These are phyloP conservation scores for Knufia fluminis DNA, from an alignment of 2,329 filamentous ascomycete genomes.

Conservation along the genomic window DNA sequence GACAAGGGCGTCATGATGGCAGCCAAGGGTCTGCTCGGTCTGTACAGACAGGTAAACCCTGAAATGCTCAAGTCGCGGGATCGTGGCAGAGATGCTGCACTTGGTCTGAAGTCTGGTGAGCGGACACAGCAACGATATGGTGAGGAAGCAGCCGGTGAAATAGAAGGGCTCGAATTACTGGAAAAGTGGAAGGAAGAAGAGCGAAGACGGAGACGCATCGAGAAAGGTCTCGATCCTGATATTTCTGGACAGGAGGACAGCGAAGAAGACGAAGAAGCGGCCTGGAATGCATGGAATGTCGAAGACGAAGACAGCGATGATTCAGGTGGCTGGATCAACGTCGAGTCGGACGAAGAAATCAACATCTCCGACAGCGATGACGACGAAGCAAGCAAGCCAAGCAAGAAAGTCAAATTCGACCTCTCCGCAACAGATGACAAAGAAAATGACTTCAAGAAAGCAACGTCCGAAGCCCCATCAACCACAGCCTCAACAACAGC, in stretches of 20 bases:
- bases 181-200: slow-evolving; percentile 93
- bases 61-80: slow-evolving; percentile 84
- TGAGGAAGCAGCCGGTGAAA: slow-evolving; percentile 68
- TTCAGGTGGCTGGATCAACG: slow-evolving; percentile 88
- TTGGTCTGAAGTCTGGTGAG: slow-evolving; percentile 68
- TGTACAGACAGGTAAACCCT: slow-evolving; percentile 85
- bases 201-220: slow-evolving; percentile 60
- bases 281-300: slow-evolving; percentile 51
- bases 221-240: slow-evolving; percentile 56
- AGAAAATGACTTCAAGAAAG: slow-evolving; percentile 34
- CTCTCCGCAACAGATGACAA: slow-evolving; percentile 26
- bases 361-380: slow-evolving; percentile 65
- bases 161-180: slow-evolving; percentile 84
- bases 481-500: slow-evolving; percentile 22
- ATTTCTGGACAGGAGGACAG: slow-evolving; percentile 52
- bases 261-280: slow-evolving; percentile 51
- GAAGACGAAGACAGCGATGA: slow-evolving; percentile 55
- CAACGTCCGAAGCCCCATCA: slow-evolving; percentile 12
- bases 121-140: slow-evolving; percentile 71
- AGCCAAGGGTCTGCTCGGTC: slow-evolving; percentile 76
- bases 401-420: slow-evolving; percentile 55
- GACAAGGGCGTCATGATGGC: slow-evolving; percentile 99
- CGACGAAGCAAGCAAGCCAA: slow-evolving; percentile 48
- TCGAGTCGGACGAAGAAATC: slow-evolving; percentile 71
- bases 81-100: slow-evolving; percentile 80